Conservation (phyloP, 129 eudicot genomes). For the Flaveria bidentis region DNA sequence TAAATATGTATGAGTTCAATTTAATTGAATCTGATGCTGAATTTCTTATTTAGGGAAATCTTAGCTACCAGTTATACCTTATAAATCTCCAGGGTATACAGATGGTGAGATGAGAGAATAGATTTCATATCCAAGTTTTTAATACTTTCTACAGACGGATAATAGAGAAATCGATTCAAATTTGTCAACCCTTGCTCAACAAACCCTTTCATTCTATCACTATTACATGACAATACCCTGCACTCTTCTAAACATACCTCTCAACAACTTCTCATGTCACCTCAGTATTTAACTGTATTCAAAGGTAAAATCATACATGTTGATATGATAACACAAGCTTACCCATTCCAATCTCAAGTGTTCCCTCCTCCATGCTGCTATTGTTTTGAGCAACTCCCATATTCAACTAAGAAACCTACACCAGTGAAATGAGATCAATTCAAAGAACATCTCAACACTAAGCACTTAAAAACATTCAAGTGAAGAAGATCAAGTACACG, state of each 20-base stretch:
- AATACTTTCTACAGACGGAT: not conserved
- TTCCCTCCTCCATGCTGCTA: conserved; percentile 71
- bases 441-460: not conserved
- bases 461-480: not conserved
- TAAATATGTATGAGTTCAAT: not conserved
- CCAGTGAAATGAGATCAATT: conserved; percentile 5
- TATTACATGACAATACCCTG: not conserved
- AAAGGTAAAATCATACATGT: not conserved
- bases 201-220: not conserved
- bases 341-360: conserved; percentile 94
- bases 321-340: conserved; percentile 29
- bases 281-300: not conserved
- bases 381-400: conserved; percentile 69
- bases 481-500: not conserved
- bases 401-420: conserved; percentile 27
- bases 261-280: not conserved
- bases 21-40: not conserved
- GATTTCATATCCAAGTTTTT: not conserved
- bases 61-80: not conserved
- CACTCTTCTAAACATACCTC: not conserved
- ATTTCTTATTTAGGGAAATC: not conserved
- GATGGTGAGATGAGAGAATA: not conserved
- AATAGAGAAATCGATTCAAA: not conserved
- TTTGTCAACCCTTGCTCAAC: not conserved
- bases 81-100: not conserved